Base-by-base conservation (phyloP, 495 filamentous ascomycete genomes). In the Jackrogersella multiformis region DNA sequence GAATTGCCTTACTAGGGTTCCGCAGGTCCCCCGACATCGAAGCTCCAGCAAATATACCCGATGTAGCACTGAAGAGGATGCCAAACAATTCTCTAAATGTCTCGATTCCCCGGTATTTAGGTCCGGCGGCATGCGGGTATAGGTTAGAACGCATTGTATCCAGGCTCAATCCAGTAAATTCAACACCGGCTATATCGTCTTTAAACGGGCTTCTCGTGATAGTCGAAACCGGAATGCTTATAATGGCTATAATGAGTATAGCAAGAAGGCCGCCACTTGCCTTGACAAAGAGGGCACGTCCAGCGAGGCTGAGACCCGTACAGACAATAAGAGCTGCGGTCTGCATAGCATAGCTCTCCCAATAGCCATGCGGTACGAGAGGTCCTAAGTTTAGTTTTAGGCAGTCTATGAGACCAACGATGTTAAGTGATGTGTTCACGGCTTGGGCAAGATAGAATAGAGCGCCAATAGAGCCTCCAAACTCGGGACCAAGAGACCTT, bases 381-480 rank as follows among this genome's bases (percentile, higher is more conserved):
- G 88, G 80, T 0, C 92, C 92, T 70, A 94, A 87, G 63, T 95
- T 94, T 57, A 93, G 82, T 54, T 84, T 88, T 39, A 96, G 77
- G 68, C 92, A 95, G 73, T 95, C 90, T 61, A 96, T 85, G 57
- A 96, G 82, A 76, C 92, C 92, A 26, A 95, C 91, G 10, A 93
- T 88, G 71, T 96, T 96, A 84, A 96, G 89, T 13, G 90, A 91
- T 2, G 92, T 94, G 74, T 95, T 96, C 73, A 96, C 85, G 0
- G 91, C 89, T 64, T 89, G 89, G 13, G 92, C 92, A 13, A 96
- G 78, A 72, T 94, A 96, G 74, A 96, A 94, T 7, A 96, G 88
- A n/a, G 96, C 78, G 2, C 92, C 92, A 51, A 96, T 96, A 4
- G 90, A 92, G n/a, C 92, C 92, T 28, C 92, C 92, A 73, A 96